A percentile compares a stretch with the other conserved stretches of the same genome.
phyloP scores from a whole-genome alignment of 208 protist species.

The Leishmania tropica region DNA sequence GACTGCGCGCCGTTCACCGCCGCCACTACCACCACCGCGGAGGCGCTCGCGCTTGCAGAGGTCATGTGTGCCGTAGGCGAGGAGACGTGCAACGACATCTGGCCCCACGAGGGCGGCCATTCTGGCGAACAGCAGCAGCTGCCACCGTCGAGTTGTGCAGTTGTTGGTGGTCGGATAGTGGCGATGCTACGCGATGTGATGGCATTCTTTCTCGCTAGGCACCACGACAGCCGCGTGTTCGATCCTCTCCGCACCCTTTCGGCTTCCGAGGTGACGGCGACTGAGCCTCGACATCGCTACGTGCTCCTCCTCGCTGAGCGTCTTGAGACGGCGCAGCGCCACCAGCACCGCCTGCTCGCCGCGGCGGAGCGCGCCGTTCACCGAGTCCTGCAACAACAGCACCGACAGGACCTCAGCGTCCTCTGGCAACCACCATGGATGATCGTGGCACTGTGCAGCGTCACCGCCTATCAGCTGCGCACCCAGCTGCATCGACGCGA shows the following conservation, averaged over 20 bases:
- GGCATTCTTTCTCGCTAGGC: not conserved
- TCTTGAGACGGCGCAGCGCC: slow-evolving; percentile 14
- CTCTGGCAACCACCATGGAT: slow-evolving; percentile 19
- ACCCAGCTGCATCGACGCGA: slow-evolving; percentile 19
- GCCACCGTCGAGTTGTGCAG: not conserved
- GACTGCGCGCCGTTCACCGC: not conserved
- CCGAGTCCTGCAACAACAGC: slow-evolving; percentile 15
- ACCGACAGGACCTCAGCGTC: slow-evolving; percentile 2
- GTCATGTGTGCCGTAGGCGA: not conserved
- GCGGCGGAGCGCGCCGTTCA: slow-evolving; percentile 27
- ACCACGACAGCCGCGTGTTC: not conserved
- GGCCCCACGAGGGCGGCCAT: not conserved
- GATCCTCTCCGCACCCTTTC: not conserved
- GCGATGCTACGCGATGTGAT: not conserved
- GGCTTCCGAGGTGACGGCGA: not conserved
- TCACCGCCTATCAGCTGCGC: slow-evolving; percentile 22
- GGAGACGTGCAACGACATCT: not conserved
- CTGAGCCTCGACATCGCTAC: not conserved
- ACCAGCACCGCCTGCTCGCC: slow-evolving; percentile 27
- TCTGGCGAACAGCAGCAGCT: not conserved
- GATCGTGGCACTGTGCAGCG: slow-evolving; percentile 21
- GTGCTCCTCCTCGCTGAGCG: not conserved
- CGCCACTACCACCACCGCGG: not conserved
- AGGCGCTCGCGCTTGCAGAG: slow-evolving; percentile 5
- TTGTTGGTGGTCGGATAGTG: not conserved